phyloP scores from a whole-genome alignment of 2,329 filamentous ascomycete genomes.

The Metarhizium humberi region DNA sequence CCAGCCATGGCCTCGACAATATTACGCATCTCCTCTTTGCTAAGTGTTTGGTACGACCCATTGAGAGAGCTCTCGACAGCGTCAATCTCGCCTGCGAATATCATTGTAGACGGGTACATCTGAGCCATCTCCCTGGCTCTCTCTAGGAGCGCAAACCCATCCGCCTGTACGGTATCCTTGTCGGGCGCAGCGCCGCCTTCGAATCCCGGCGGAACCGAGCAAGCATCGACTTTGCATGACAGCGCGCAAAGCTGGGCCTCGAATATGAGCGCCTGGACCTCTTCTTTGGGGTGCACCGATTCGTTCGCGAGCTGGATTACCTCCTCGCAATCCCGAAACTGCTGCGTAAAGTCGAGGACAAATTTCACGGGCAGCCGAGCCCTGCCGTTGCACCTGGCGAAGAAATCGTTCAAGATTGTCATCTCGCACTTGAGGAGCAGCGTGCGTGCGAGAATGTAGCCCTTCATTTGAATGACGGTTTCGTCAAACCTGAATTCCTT shows the following conservation, averaged over 20 bases:
- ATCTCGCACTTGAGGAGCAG: constrained; percentile 41
- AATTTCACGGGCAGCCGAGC: constrained; percentile 1
- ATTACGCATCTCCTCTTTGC: constrained; percentile 38
- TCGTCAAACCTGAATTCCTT: constrained; percentile 25
- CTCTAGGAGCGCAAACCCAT: constrained; percentile 10
- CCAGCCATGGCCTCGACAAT: constrained; percentile 41
- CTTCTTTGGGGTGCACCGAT: constrained; percentile 28
- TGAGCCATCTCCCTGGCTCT: constrained; percentile 12
- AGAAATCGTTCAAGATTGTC: constrained; percentile 31
- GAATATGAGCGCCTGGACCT: constrained; percentile 41
- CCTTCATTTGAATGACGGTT: constrained; percentile 25
- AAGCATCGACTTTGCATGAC: neutral
- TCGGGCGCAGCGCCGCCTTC: neutral
- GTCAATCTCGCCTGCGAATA: constrained; percentile 35
- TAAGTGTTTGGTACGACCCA: constrained; percentile 39
- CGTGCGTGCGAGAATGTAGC: constrained; percentile 29
- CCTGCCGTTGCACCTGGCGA: constrained; percentile 11
- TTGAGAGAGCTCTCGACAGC: constrained; percentile 36
- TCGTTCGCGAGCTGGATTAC: constrained; percentile 29
- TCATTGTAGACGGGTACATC: constrained; percentile 16
- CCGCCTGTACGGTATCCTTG: neutral
- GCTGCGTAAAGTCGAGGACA: constrained; percentile 17
- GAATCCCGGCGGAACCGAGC: neutral
- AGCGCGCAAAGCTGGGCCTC: constrained; percentile 24
- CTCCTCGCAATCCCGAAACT: constrained; percentile 27